These are phyloP conservation scores for Cyclostephanos tholiformis DNA, from an alignment of 108 stramenopile species.

Conservation along the genomic window DNA sequence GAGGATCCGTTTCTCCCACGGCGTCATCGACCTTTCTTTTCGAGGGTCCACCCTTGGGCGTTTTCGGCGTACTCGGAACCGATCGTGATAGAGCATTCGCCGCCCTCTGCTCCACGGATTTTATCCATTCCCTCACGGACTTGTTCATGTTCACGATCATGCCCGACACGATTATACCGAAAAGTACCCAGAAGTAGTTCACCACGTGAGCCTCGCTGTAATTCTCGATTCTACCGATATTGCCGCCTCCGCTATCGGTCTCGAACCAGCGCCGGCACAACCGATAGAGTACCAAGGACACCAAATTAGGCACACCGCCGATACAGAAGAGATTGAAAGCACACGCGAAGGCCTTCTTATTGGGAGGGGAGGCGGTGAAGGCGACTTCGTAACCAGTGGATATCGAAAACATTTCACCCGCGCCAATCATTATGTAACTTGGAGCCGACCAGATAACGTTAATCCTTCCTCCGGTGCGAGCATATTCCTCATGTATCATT, in stretches of 20 bases:
- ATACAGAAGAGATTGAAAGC: slow-evolving; percentile 81
- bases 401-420: slow-evolving; percentile 85
- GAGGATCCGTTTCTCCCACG: slow-evolving; percentile 20
- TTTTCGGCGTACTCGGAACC: slow-evolving; percentile 25
- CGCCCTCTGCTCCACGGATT: slow-evolving; percentile 64
- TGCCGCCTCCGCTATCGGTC: slow-evolving; percentile 59
- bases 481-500: slow-evolving; percentile 67
- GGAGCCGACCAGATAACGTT: slow-evolving; percentile 79
- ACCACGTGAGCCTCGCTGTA: slow-evolving; percentile 71
- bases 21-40: slow-evolving; percentile 7
- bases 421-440: slow-evolving; percentile 79
- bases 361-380: slow-evolving; percentile 75
- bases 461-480: slow-evolving; percentile 53
- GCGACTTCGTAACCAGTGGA: slow-evolving; percentile 84
- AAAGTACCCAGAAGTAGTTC: slow-evolving; percentile 70
- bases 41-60: slow-evolving; percentile 4
- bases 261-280: slow-evolving; percentile 65
- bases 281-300: slow-evolving; percentile 67
- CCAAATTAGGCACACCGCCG: slow-evolving; percentile 77
- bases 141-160: slow-evolving; percentile 62
- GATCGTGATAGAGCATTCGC: slow-evolving; percentile 40
- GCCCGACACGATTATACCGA: slow-evolving; percentile 64
- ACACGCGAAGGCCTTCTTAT: slow-evolving; percentile 76
- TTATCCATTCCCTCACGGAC: slow-evolving; percentile 58
- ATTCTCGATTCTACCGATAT: slow-evolving; percentile 64